Conservation (phyloP, 2,329 filamentous ascomycete genomes). For the Fusarium piperis region DNA sequence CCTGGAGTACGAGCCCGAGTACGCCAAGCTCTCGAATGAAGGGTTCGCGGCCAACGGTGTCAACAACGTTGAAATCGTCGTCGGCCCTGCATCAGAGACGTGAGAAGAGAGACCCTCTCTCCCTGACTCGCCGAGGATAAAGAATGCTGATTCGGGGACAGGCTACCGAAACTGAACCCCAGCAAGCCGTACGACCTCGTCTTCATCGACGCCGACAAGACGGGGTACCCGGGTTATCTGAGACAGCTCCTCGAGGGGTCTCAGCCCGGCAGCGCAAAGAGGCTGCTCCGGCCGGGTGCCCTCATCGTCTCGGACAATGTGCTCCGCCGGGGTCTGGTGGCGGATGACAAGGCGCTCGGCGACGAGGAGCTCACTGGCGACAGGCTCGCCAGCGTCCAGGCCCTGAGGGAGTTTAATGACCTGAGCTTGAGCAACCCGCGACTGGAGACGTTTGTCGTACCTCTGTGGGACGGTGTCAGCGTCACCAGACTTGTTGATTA, state of each 20-base stretch:
- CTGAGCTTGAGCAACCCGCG: constrained; percentile 45
- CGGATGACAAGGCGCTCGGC: constrained; percentile 45
- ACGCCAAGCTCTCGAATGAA: constrained; percentile 52
- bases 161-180: constrained; percentile 43
- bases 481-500: constrained; percentile 53
- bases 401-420: constrained; percentile 50
- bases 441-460: constrained; percentile 53
- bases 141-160: constrained; percentile 18
- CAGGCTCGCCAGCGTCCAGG: constrained; percentile 35
- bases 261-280: constrained; percentile 45
- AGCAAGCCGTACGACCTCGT: constrained; percentile 60
- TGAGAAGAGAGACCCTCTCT: constrained; percentile 42
- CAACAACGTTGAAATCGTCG: constrained; percentile 57
- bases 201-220: constrained; percentile 65
- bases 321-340: constrained; percentile 59
- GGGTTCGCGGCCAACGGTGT: constrained; percentile 52
- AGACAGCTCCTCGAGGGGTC: constrained; percentile 56
- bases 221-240: constrained; percentile 61
- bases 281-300: constrained; percentile 59
- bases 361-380: constrained; percentile 30
- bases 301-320: constrained; percentile 66
- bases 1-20: constrained; percentile 58
- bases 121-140: not conserved
- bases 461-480: constrained; percentile 56
- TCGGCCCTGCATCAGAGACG: constrained; percentile 59